phyloP scores from a whole-genome alignment of 768 basidiomycete genomes.

The Psilocybe cubensis region DNA sequence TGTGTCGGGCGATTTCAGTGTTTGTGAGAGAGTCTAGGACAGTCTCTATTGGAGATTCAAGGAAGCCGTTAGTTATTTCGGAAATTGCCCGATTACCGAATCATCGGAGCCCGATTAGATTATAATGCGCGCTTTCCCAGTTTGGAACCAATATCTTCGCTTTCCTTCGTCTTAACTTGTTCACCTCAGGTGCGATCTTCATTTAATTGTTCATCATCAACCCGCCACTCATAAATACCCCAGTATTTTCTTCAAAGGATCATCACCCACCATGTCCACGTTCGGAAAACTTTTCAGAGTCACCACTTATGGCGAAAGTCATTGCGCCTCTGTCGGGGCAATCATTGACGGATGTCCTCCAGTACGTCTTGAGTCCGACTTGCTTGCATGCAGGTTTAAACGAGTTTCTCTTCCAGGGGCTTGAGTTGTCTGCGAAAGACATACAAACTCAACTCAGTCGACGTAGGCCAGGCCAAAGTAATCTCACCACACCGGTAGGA shows the following conservation, averaged over 20 bases:
- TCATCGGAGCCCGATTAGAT: constrained; percentile 16
- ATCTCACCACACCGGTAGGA: constrained; percentile 93
- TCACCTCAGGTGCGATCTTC: neutral
- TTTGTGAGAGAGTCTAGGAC: constrained; percentile 12
- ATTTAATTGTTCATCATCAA: neutral
- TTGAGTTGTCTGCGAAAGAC: constrained; percentile 78
- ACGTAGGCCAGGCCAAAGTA: constrained; percentile 92
- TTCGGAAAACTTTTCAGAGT: constrained; percentile 92
- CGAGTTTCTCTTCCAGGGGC: constrained; percentile 61
- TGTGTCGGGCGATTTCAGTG: neutral
- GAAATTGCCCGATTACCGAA: constrained; percentile 9
- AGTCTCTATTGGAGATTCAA: neutral
- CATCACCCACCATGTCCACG: constrained; percentile 65
- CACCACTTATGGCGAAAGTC: constrained; percentile 97
- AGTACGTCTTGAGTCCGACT: constrained; percentile 60
- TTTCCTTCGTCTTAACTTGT: neutral
- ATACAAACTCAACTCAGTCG: constrained; percentile 92
- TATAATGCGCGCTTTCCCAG: constrained; percentile 9
- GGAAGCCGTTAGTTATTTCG: neutral
- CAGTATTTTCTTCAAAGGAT: neutral
- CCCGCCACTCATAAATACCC: neutral
- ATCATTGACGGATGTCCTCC: constrained; percentile 98
- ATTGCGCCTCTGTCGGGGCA: constrained; percentile 95
- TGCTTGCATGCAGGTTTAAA: too few relatives aligned
- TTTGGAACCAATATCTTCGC: neutral